Evolutionary conservation across 148 eudicot species (phyloP).

Genomic region (Vaccinium vitisidaea): DNA sequence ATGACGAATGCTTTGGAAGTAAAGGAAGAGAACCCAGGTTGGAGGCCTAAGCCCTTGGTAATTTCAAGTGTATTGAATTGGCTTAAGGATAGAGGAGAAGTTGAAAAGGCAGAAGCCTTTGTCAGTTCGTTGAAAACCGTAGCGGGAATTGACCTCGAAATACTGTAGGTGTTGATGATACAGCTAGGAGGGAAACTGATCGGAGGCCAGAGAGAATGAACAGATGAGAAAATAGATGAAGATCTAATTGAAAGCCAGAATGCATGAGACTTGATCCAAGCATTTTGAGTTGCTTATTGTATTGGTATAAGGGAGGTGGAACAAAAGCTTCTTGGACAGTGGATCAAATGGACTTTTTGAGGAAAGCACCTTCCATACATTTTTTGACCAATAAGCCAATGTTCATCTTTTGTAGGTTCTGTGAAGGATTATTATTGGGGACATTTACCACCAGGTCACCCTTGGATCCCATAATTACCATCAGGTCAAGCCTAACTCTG

Average conservation of each 20-base stretch:
- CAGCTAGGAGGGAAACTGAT: no score
- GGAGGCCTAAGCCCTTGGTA: conserved; percentile 43
- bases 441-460: no score
- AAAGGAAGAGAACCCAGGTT: conserved; percentile 32
- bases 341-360: no score
- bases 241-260: background rate
- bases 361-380: no score
- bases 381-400: background rate
- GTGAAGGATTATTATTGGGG: background rate
- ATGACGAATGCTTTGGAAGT: conserved; percentile 47
- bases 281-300: background rate
- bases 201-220: conserved; percentile 32
- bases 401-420: background rate
- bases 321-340: background rate
- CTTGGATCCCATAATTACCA: no score
- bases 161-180: conserved; percentile 2
- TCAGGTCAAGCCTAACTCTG: no score
- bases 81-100: conserved; percentile 41
- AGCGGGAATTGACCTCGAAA: conserved; percentile 20
- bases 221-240: conserved; percentile 25
- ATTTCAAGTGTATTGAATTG: conserved; percentile 35
- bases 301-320: background rate
- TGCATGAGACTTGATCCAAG: background rate
- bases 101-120: conserved; percentile 40
- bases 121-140: conserved; percentile 31